phyloP scores from a whole-genome alignment of 2,329 filamentous ascomycete genomes.

The Penicillium sp. region DNA sequence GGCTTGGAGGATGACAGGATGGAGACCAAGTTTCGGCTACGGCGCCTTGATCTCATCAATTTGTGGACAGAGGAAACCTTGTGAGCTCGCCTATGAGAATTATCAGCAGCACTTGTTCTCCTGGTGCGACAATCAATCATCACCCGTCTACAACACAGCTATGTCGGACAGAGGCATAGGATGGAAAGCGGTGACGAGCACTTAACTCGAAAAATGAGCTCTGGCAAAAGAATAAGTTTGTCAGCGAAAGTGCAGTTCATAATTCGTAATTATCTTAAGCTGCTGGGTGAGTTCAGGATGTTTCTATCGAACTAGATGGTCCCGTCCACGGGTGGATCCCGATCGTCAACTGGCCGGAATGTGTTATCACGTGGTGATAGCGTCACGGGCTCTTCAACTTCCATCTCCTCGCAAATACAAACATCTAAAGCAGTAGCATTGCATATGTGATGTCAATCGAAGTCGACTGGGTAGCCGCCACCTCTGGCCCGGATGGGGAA shows the following conservation, averaged over 20 bases:
- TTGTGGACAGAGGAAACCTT: not conserved
- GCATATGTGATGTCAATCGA: slow-evolving; percentile 82
- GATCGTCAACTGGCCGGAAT: not conserved
- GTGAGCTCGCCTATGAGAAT: no score
- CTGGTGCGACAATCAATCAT: no score
- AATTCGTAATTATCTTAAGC: no score
- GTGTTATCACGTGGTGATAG: slow-evolving; percentile 10
- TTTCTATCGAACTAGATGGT: not conserved
- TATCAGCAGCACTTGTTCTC: no score
- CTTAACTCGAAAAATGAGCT: no score
- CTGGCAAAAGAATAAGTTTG: no score
- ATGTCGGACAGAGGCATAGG: no score
- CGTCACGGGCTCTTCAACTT: slow-evolving; percentile 13
- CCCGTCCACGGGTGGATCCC: not conserved
- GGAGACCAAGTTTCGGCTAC: not conserved
- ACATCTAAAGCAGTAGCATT: slow-evolving; percentile 4
- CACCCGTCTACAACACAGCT: no score
- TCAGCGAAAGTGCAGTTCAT: no score
- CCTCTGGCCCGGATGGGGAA: slow-evolving; percentile 80
- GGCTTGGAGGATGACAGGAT: not conserved
- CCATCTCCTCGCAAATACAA: slow-evolving; percentile 5
- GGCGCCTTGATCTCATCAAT: not conserved
- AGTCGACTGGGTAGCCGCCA: slow-evolving; percentile 92
- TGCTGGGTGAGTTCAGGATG: no score
- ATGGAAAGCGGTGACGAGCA: no score